Conservation (phyloP, 768 basidiomycete genomes). For the Suillus sp. region DNA sequence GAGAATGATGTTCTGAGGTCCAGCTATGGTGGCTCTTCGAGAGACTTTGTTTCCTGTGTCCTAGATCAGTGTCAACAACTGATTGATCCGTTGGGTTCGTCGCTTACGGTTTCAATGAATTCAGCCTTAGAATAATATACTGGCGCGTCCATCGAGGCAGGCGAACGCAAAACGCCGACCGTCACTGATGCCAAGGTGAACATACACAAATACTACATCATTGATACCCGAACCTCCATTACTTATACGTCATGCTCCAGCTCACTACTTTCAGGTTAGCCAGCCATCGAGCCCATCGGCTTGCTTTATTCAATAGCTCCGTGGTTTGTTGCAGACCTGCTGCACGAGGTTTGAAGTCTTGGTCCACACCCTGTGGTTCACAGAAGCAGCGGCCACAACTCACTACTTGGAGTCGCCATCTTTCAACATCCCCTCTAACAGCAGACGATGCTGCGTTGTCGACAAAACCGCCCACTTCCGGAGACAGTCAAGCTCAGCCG, state of each 20-base stretch:
- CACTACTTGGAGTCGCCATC: conserved; percentile 10
- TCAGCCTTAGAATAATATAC: conserved; percentile 81
- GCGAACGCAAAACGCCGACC: background rate
- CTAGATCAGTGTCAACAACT: conserved; percentile 40
- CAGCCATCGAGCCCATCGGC: background rate
- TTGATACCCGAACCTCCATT: background rate
- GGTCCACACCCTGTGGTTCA: conserved; percentile 1
- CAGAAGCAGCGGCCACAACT: conserved; percentile 15
- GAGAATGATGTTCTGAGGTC: conserved; percentile 95
- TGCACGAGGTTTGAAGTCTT: background rate
- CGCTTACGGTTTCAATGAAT: conserved; percentile 83
- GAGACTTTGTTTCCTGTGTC: conserved; percentile 98
- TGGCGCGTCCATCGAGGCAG: conserved; percentile 59
- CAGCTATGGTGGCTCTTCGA: conserved; percentile 85
- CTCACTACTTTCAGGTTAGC: background rate
- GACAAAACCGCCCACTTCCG: conserved; percentile 11
- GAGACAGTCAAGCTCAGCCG: conserved; percentile 10
- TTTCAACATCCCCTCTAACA: conserved; percentile 19
- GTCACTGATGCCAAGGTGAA: background rate
- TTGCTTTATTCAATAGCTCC: background rate
- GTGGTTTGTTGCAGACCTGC: background rate
- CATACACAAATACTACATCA: background rate
- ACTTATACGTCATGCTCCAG: background rate
- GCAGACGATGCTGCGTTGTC: conserved; percentile 8
- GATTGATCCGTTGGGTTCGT: conserved; percentile 1